Conservation (phyloP, 306 rosid species). For the Fragaria nilgerrensis region DNA sequence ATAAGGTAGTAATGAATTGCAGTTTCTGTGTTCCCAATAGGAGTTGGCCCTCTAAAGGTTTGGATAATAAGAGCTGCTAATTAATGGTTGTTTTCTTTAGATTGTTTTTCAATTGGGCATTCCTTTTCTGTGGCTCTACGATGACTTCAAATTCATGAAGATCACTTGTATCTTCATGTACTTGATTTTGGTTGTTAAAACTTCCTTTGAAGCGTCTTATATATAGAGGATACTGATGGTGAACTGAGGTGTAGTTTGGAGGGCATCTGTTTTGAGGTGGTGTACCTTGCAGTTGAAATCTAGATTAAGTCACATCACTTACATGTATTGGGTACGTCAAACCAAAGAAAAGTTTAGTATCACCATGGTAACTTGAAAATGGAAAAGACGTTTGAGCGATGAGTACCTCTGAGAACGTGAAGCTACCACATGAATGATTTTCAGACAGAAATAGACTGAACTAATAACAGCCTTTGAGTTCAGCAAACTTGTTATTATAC, state of each 20-base stretch:
- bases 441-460: background rate
- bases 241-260: background rate
- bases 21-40: background rate
- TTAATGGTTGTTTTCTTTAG: background rate
- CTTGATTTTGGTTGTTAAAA: background rate
- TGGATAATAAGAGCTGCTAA: background rate
- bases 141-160: background rate
- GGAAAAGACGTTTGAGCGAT: background rate
- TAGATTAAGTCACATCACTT: background rate
- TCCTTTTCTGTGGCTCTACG: background rate
- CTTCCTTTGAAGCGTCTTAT: background rate
- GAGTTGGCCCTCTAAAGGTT: slow-evolving; percentile 1
- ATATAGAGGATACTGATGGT: background rate
- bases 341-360: background rate
- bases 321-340: background rate
- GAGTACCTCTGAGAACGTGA: background rate
- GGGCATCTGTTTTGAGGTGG: background rate
- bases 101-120: background rate
- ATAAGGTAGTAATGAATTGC: background rate
- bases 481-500: background rate
- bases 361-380: background rate
- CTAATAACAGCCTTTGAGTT: background rate
- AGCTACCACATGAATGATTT: background rate
- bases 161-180: background rate
- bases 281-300: background rate